phyloP scores from a whole-genome alignment of 768 basidiomycete genomes.

The Phallus indusiatus region DNA sequence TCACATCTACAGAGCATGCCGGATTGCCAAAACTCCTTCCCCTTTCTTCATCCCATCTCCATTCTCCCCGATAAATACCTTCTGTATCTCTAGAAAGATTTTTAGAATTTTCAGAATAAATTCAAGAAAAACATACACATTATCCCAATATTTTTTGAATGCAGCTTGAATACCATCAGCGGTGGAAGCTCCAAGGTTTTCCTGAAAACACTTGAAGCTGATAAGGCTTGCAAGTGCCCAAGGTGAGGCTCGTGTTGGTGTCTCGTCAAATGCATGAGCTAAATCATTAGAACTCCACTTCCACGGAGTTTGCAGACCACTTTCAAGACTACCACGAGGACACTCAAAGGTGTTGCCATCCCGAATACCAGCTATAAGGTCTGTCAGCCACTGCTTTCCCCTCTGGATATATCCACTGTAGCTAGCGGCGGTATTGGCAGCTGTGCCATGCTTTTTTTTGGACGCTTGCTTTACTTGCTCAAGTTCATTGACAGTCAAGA shows the following conservation, averaged over 20 bases:
- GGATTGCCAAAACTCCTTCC: constrained; percentile 21
- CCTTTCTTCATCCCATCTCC: constrained; percentile 17
- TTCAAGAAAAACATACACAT: not conserved
- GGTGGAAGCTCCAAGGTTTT: not conserved
- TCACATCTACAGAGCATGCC: constrained; percentile 17
- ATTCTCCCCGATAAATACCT: constrained; percentile 18
- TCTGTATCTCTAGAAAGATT: not conserved
- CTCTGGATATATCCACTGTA: not conserved
- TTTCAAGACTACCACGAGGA: not conserved
- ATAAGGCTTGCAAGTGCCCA: not conserved
- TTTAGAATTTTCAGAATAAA: not conserved
- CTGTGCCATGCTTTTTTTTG: not conserved
- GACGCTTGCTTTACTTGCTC: not conserved
- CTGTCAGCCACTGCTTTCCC: not conserved
- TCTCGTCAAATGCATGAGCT: not conserved
- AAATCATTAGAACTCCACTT: not conserved
- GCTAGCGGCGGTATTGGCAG: not conserved
- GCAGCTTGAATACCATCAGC: not conserved
- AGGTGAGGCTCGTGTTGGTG: constrained; percentile 1
- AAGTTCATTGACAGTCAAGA: not conserved
- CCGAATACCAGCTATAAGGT: not conserved
- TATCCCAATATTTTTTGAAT: not conserved
- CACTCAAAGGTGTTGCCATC: not conserved
- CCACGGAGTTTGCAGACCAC: not conserved
- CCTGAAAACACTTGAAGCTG: not conserved